These are phyloP conservation scores for Polyplosphaeria fusca DNA, from an alignment of 495 filamentous ascomycete genomes.

Conservation along the genomic window DNA sequence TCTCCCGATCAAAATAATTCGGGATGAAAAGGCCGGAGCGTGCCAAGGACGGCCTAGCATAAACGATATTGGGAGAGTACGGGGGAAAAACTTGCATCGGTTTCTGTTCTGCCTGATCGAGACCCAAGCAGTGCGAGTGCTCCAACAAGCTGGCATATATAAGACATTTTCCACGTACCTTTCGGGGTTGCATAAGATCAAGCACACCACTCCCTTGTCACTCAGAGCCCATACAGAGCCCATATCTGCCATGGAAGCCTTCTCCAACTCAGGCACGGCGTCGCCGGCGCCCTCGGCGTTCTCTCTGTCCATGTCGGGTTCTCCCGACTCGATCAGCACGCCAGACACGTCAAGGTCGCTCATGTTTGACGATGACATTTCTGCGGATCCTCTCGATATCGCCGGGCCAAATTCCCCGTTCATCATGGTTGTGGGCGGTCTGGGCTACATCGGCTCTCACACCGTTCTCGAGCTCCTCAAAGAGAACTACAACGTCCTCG, in stretches of 20 bases:
- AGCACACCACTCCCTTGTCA: conserved; percentile 20
- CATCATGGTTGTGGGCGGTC: conserved; percentile 62
- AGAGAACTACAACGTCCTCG: conserved; percentile 59
- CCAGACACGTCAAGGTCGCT: conserved; percentile 34
- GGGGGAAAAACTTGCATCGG: conserved; percentile 32
- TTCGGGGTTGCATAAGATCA: conserved; percentile 10
- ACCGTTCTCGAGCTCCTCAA: conserved; percentile 62
- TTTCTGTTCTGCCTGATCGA: conserved; percentile 34
- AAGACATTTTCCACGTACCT: conserved; percentile 32
- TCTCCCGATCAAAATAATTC: conserved; percentile 29
- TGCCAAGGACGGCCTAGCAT: conserved; percentile 30
- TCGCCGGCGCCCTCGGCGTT: conserved; percentile 28
- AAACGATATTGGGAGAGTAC: conserved; percentile 32
- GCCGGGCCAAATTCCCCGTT: conserved; percentile 17
- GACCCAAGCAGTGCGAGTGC: conserved; percentile 6
- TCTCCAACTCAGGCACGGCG: conserved; percentile 14
- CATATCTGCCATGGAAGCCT: conserved; percentile 17
- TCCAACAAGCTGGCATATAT: conserved; percentile 26
- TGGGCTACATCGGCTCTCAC: conserved; percentile 66
- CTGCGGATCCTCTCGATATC: conserved; percentile 33
- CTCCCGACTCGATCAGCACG: conserved; percentile 26
- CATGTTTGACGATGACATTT: conserved; percentile 37
- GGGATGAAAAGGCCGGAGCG: conserved; percentile 33
- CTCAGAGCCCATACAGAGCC: neutral
- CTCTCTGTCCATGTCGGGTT: conserved; percentile 23